Percentiles rank a stretch among this genome's conserved stretches.
Evolutionary conservation across 495 filamentous ascomycete genomes (phyloP).

Genomic region (Tuber indicum): DNA sequence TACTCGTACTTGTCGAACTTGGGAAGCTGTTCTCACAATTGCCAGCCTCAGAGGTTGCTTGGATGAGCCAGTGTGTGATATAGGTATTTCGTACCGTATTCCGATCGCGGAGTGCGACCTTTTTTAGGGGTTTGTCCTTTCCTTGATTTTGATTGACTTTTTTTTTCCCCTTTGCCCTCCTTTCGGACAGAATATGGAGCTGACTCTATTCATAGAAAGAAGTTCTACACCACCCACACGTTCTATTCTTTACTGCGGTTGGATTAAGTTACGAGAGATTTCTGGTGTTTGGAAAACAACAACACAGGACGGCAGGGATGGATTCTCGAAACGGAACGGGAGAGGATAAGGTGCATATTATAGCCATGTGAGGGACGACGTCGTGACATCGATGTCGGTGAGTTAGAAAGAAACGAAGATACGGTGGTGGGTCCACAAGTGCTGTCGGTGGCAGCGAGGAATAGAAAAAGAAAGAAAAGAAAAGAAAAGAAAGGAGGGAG

Average conservation of each 20-base stretch:
- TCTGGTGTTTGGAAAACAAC: not conserved
- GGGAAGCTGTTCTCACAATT: not conserved
- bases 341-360: not conserved
- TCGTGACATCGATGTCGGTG: conserved; percentile 1
- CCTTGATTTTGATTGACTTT: not conserved
- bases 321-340: not conserved
- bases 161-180: not conserved
- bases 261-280: not conserved
- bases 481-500: not conserved
- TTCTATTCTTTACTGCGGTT: not conserved
- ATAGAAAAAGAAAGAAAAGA: not conserved
- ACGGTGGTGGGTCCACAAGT: not conserved
- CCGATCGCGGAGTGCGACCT: not conserved
- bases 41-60: not conserved
- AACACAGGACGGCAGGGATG: not conserved
- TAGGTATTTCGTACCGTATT: not conserved
- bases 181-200: not conserved
- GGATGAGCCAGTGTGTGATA: not conserved
- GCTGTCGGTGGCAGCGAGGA: not conserved
- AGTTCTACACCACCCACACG: not conserved
- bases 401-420: not conserved
- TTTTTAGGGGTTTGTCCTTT: not conserved
- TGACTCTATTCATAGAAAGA: not conserved
- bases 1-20: not conserved
- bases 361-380: not conserved